phyloP scores from a whole-genome alignment of 805 yeast genomes.

The Candida alai region DNA sequence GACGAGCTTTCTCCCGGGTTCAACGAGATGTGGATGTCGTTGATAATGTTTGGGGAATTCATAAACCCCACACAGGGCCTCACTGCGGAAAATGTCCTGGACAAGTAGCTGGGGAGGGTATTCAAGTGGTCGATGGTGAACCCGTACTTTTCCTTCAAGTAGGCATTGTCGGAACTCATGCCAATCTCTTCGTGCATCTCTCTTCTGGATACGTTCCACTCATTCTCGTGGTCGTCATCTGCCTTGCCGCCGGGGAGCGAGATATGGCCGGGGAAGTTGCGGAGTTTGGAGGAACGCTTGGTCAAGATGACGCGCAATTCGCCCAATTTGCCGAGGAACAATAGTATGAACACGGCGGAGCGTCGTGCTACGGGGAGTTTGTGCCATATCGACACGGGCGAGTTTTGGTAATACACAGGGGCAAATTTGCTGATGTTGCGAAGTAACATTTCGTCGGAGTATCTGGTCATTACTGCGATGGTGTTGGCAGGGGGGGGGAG shows the following conservation, averaged over 20 bases:
- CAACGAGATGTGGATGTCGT: constrained; percentile 33
- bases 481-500: too few species aligned
- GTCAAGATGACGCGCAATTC: constrained; percentile 79
- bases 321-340: constrained; percentile 69
- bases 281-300: constrained; percentile 63
- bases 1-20: constrained; percentile 78
- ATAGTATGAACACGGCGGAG: constrained; percentile 72
- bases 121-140: constrained; percentile 58
- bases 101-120: constrained; percentile 72
- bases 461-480: constrained; percentile 6
- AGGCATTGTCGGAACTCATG: constrained; percentile 45
- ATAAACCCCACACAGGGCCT: constrained; percentile 74
- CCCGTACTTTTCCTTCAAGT: constrained; percentile 43
- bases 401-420: constrained; percentile 30
- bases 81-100: constrained; percentile 79
- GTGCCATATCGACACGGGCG: constrained; percentile 51
- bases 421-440: constrained; percentile 18
- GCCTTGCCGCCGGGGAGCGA: constrained; percentile 95
- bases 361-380: constrained; percentile 62
- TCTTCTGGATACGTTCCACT: constrained; percentile 72
- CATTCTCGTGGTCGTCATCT: constrained; percentile 60
- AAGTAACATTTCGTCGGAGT: constrained; percentile 4
- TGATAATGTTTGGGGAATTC: constrained; percentile 11
- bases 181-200: constrained; percentile 91
- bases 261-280: constrained; percentile 82